These are phyloP conservation scores for Fusarium continuum DNA, from an alignment of 2,329 filamentous ascomycete genomes.

Conservation along the genomic window DNA sequence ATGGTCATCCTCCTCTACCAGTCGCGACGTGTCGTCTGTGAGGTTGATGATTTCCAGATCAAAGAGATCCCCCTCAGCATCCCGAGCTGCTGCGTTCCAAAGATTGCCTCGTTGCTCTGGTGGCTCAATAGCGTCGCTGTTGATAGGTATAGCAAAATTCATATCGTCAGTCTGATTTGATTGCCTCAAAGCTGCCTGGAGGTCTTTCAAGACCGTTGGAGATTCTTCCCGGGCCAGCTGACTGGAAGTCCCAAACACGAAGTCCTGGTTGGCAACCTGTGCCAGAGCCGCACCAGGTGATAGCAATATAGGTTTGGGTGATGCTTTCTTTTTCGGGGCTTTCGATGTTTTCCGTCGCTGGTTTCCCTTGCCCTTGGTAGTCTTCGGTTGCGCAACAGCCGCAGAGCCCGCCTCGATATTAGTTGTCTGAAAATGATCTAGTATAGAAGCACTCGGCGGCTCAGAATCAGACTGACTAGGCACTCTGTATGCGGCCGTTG, in stretches of 20 bases:
- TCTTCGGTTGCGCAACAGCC: conserved; percentile 19
- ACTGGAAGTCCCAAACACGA: conserved; percentile 87
- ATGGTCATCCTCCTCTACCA: conserved; percentile 37
- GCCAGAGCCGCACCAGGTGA: conserved; percentile 75
- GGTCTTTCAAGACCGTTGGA: conserved; percentile 68
- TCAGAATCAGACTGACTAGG: conserved; percentile 46
- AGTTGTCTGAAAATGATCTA: conserved; percentile 52
- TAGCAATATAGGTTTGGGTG: conserved; percentile 63
- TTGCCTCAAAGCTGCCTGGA: conserved; percentile 68
- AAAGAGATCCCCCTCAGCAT: conserved; percentile 70
- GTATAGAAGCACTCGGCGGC: conserved; percentile 51
- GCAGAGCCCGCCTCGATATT: background rate
- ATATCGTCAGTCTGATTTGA: conserved; percentile 60
- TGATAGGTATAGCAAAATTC: conserved; percentile 51
- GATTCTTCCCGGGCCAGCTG: conserved; percentile 80
- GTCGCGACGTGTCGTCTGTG: conserved; percentile 52
- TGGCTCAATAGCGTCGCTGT: conserved; percentile 51
- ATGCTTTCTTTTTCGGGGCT: conserved; percentile 52
- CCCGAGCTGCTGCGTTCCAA: conserved; percentile 77
- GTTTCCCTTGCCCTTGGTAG: conserved; percentile 48
- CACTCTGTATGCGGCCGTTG: conserved; percentile 72
- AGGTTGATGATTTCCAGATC: conserved; percentile 71
- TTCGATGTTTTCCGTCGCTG: conserved; percentile 46
- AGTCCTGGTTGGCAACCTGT: conserved; percentile 74
- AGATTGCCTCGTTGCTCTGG: conserved; percentile 55